These are phyloP conservation scores for Neurospora pannonica DNA, from an alignment of 495 filamentous ascomycete genomes.

Conservation along the genomic window DNA sequence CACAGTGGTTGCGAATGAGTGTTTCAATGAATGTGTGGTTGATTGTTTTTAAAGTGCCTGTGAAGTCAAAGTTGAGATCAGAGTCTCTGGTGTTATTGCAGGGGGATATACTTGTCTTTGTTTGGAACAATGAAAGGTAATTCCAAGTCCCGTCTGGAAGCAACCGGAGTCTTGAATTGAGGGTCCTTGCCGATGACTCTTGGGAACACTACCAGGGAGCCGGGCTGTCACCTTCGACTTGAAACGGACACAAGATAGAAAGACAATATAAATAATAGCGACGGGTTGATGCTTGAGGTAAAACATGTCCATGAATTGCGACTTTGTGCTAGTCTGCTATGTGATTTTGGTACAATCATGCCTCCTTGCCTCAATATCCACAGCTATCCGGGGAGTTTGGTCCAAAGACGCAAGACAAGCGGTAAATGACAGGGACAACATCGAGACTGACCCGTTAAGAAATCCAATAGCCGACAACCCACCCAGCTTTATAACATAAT, in stretches of 20 bases:
- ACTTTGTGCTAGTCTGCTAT: background rate
- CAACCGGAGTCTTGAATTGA: background rate
- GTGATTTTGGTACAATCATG: background rate
- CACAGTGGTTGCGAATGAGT: background rate
- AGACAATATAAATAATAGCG: background rate
- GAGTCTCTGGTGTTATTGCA: background rate
- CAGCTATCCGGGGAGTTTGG: background rate
- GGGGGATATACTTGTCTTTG: background rate
- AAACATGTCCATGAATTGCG: background rate
- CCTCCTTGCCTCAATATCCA: background rate
- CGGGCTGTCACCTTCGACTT: background rate
- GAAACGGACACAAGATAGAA: background rate
- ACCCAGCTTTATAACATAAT: background rate
- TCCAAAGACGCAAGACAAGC: constrained; percentile 10
- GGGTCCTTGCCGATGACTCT: background rate
- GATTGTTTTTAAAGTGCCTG: background rate
- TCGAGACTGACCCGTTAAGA: background rate
- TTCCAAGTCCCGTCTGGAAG: background rate
- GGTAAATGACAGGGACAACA: constrained; percentile 6
- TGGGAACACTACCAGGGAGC: background rate
- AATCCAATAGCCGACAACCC: background rate
- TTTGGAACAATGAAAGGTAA: background rate
- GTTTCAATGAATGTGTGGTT: background rate
- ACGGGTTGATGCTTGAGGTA: background rate
- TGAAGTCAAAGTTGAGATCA: background rate